These are phyloP conservation scores for Rhytidiadelphus loreus DNA, from an alignment of 225 moss, liverwort and hornwort genomes.

Conservation along the genomic window DNA sequence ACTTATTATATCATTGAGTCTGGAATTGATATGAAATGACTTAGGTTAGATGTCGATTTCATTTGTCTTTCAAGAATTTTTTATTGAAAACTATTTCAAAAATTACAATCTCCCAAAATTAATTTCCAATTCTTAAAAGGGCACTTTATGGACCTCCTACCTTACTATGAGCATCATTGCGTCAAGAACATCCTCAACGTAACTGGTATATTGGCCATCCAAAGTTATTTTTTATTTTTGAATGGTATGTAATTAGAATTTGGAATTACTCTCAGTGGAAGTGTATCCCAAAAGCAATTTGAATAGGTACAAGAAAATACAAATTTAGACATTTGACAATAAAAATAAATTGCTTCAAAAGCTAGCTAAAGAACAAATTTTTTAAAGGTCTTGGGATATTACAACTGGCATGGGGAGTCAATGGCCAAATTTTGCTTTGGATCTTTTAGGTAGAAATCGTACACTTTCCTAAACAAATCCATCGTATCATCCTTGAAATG, in stretches of 20 bases:
- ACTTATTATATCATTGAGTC: neutral
- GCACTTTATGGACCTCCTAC: accelerated
- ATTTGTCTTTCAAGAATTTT: neutral
- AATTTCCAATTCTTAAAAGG: neutral
- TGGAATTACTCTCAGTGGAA: neutral
- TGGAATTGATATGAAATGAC: no score
- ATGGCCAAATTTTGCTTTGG: no score
- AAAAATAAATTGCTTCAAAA: no score
- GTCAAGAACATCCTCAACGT: accelerated
- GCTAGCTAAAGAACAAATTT: no score
- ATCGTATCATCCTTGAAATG: no score
- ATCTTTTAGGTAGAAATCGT: no score
- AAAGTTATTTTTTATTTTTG: no score
- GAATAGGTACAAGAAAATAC: neutral
- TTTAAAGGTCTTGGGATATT: no score
- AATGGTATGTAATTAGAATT: neutral
- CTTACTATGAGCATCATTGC: accelerated
- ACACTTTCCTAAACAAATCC: no score
- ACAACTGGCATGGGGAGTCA: no score
- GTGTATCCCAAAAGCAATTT: neutral
- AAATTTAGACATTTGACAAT: neutral
- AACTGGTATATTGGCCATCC: neutral
- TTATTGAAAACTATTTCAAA: neutral
- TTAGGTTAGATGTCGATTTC: neutral
- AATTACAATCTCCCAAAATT: neutral